Base-by-base conservation (phyloP, 148 eudicot species). In the Fagopyrum homotropicum region DNA sequence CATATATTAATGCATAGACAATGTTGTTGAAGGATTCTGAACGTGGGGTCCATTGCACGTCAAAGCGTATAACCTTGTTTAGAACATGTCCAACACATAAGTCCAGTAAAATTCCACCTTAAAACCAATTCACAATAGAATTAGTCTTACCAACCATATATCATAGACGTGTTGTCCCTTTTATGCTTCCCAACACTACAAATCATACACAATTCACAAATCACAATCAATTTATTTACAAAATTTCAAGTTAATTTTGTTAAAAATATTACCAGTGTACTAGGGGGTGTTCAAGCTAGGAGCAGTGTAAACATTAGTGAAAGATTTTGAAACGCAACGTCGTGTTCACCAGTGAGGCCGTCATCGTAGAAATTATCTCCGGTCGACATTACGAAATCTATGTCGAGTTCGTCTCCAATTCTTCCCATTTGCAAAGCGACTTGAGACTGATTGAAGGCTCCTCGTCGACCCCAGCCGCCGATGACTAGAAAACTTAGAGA, bases 401-500 rank as follows among this genome's bases (percentile, higher is more conserved):
- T 80, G n/a, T 88, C 85, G 63, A 89, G 16, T 57, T 83, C 74
- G 66, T 89, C 88, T 70, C 89, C 97, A 1, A 84, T 79, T 47
- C 49, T 80, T 29, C 98, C 98, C 98, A 93, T 91, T 97, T 93
- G 82, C 10, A 71, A 15, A 40, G 93, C 95, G 72, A 92, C 91
- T 48, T 74, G 75, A 72, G 97, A 83, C 78, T 92, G 97, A 73
- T 92, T 92, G 74, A 74, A 83, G 17, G 30, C 73, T 48, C 97
- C 97, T 73, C 76, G 81, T 56, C 97, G 79, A 54, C 97, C 97
- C 97, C 95, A 92, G 78, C 90, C 97, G 44, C 97, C 97, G 15
- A 92, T 71, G 2, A 90, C 93, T 74, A 92, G 73, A 9, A 88
- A 85, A 43, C 84, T 60, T 22, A 22, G 26, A 22, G 26, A 88